Evolutionary conservation across 83 land plant species (phyloP), one percentile per base, ranked within the genome.

Genomic region (Larix sibirica): DNA sequence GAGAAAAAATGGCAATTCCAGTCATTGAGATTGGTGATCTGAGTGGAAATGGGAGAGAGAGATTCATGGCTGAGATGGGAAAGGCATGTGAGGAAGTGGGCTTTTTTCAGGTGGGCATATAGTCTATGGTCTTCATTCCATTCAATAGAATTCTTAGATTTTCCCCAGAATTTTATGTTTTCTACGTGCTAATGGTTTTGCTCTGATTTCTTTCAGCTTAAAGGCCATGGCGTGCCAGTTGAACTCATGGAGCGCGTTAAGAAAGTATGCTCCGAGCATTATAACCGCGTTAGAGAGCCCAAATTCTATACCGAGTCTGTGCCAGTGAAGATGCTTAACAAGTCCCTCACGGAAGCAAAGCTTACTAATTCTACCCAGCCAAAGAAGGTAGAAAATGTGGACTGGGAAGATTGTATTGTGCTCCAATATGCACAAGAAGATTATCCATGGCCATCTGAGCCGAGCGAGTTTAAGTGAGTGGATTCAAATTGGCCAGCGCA

Each of bases 381-480:
- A 4, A 56, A 56, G 79, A 77, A 77, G 79, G 54, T 77, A 5
- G 79, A 77, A 17, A 58, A 77, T 21, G 62, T 77, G 18, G 79
- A 77, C 31, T 77, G 79, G 79, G 79, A 77, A 77, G 79, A 77
- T 16, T 54, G 28, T 31, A 23, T 77, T 26, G 20, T 58, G 24
- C 44, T 77, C 4, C 79, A 77, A 26, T 77, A 77, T 31, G 16
- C 50, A 4, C 17, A 77, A 10, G 62, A 50, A 23, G 18, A 77
- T 18, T 56, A 54, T 28, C 23, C 16, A 16, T 77, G 79, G 79
- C 79, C 79, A 26, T 77, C 79, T 20, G 33, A 77, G 9, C 79
- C 79, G 6, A 54, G 8, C 31, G 23, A 24, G 28, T 77, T 77
- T 33, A 77, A 58, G 79, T 77, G 36, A 77, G 76, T 71, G 38